Conservation (phyloP, 1,284 basidiomycete species). For the Entoloma clypeatum region DNA sequence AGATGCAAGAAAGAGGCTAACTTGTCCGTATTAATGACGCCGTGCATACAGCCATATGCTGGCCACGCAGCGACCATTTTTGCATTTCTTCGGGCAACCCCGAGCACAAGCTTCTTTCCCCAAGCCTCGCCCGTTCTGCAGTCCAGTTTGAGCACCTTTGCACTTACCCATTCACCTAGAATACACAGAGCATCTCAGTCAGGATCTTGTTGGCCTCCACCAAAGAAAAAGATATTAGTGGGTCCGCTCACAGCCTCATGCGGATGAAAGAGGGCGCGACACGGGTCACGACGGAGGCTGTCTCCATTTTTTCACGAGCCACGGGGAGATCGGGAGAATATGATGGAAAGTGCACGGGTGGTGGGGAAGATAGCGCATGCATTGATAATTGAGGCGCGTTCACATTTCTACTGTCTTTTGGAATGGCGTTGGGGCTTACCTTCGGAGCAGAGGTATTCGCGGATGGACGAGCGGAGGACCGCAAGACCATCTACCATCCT, state of each 20-base stretch:
- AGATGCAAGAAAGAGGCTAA: conserved; percentile 23
- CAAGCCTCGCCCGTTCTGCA: conserved; percentile 51
- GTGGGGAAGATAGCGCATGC: conserved; percentile 87
- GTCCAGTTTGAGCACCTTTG: conserved; percentile 52
- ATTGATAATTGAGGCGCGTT: conserved; percentile 65
- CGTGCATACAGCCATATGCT: conserved; percentile 89
- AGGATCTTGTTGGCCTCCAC: conserved; percentile 70
- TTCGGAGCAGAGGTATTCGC: conserved; percentile 89
- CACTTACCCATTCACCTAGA: conserved; percentile 72
- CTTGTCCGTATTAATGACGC: conserved; percentile 98
- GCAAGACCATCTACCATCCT: conserved; percentile 90
- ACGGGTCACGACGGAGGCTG: conserved; percentile 79
- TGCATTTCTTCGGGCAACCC: conserved; percentile 81
- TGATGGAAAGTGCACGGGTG: conserved; percentile 81
- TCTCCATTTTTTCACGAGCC: conserved; percentile 75
- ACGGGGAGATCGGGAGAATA: conserved; percentile 77
- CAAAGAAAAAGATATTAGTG: conserved; percentile 62
- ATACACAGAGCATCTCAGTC: conserved; percentile 71
- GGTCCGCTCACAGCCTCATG: conserved; percentile 85
- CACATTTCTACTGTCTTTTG: too few relatives aligned
- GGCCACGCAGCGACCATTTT: conserved; percentile 94
- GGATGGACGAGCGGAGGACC: conserved; percentile 86
- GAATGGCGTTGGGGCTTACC: conserved; percentile 42
- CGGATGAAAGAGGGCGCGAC: conserved; percentile 89
- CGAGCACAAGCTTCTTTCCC: conserved; percentile 70